Evolutionary conservation across 139 green algal genomes (phyloP), one percentile per base, ranked within the genome.

Genomic region (Coccomyxa sp.): DNA sequence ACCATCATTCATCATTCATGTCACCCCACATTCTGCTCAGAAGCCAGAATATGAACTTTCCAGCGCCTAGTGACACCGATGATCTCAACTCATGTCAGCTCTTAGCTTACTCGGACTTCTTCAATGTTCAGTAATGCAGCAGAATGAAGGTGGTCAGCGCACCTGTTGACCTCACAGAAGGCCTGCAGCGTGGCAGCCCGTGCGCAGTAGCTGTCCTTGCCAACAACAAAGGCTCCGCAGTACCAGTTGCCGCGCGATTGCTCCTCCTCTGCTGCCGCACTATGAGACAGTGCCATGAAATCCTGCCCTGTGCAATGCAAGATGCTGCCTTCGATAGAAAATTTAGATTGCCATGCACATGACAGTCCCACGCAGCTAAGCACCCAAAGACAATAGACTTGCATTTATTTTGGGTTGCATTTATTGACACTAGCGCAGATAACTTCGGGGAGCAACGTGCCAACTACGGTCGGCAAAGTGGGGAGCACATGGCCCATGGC

Each of bases 91-190:
- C 21, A 74, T 74, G 21, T 74, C 21, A 9, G 66, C 21, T 74
- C 66, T 3, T 74, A 74, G 38, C 38, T 51, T 51, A 3, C 38
- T 51, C 38, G 38, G 38, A 51, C 38, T 51, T 51, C 3, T 51
- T 51, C 7, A 7, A 51, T 51, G 38, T 3, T 51, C 38, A 51
- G 7, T 51, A 51, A 51, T 51, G 38, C 38, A 51, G 38, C 38
- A 7, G 7, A 51, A 51, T 51, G 3, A 51, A 51, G 38, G 3
- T 7, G 38, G 38, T 51, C 38, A 51, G 38, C 38, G 38, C 38
- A 71, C 87, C 82, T 87, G 80, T 92, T 92, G 74, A 85, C 85
- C 38, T 92, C 88, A 18, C 76, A 79, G 71, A 89, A 92, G 30
- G 75, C 75, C 66, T 89, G 80, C 63, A 90, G 79, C 17, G 82